Evolutionary conservation across 352 stramenopile genomes (phyloP), one percentile per base, ranked within the genome.

Genomic region (Thalassiosira hispida): DNA sequence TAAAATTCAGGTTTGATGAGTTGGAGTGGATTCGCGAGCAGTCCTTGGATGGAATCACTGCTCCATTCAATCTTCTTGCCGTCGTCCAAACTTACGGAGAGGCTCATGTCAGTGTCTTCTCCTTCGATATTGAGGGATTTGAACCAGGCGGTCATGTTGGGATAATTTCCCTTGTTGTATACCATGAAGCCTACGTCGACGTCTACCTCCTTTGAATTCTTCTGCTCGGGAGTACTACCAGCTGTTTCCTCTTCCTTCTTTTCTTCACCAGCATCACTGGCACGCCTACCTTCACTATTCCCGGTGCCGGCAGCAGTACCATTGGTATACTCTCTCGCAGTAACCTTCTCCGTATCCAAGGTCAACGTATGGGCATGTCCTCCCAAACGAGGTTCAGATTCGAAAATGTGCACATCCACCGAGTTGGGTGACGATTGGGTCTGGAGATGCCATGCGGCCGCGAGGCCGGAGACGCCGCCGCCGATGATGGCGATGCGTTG

Each of bases 101-200:
- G 90, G 27, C 81, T 91, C 93, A 96, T 96, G 72, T 95, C 91
- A 1, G 84, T 92, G 31, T 91, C 66, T 68, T 91, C 87, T 35
- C 79, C 82, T 53, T 85, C 61, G 5, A 97, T 87, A 33, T 83
- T 86, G 11, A 97, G 77, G 52, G 86, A 77, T 7, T 92, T 70
- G 61, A 97, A 97, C 79, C 96, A 94, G 5, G 77, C 64, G 3
- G 91, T 91, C 75, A 97, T 90, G 61, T 97, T 96, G 38, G 94
- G 94, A 85, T 97, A 97, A 72, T 96, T 97, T 8, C 77, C 76
- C n/a, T 91, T 64, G 70, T 97, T 97, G 77, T 95, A 97, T n/a
- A 97, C 94, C 91, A 96, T 96, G 75, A 97, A 97, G 2, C 94
- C 94, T 22, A 95, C 94, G 78, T 97, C 95, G 14, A 97, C 86